These are phyloP conservation scores for Coemansia guatemalensis DNA, from an alignment of 192 early-diverging fungal genomes.

Conservation along the genomic window DNA sequence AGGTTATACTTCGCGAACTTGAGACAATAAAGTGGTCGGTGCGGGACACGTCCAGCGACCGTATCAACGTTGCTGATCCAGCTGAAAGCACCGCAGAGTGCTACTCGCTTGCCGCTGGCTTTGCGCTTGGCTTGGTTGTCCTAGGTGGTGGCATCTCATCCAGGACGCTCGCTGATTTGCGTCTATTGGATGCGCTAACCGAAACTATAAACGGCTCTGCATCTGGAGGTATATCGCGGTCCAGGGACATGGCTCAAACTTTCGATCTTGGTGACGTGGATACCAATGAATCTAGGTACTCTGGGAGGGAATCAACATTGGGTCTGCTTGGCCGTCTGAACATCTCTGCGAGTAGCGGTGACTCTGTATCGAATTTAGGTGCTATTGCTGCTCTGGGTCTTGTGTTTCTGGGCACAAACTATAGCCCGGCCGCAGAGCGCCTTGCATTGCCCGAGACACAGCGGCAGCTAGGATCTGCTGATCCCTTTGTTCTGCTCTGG, in stretches of 20 bases:
- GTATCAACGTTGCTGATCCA: conserved; percentile 30
- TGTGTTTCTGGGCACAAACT: conserved; percentile 80
- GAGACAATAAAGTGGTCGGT: conserved; percentile 9
- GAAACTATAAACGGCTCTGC: conserved; percentile 36
- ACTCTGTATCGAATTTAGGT: conserved; percentile 28
- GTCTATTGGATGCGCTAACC: conserved; percentile 59
- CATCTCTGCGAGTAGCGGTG: conserved; percentile 5
- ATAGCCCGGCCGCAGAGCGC: conserved; percentile 61
- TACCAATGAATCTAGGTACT: background rate
- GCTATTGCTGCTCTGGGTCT: conserved; percentile 81
- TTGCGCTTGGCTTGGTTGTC: conserved; percentile 80
- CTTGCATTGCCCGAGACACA: conserved; percentile 61
- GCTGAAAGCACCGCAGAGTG: conserved; percentile 60
- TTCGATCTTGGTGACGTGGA: background rate
- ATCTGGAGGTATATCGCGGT: background rate
- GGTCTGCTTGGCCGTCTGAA: conserved; percentile 17
- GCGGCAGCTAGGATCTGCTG: conserved; percentile 64
- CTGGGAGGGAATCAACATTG: background rate
- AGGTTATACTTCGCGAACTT: conserved; percentile 71
- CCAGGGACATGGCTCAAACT: background rate
- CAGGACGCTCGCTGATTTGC: conserved; percentile 56
- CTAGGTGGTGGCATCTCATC: conserved; percentile 63
- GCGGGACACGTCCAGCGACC: background rate
- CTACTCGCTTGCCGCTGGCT: conserved; percentile 76
- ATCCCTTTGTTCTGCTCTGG: conserved; percentile 72